Evolutionary conservation across 106 monocot genomes (phyloP), one percentile per base, ranked within the genome.

Genomic region (Phalaenopsis equestris): DNA sequence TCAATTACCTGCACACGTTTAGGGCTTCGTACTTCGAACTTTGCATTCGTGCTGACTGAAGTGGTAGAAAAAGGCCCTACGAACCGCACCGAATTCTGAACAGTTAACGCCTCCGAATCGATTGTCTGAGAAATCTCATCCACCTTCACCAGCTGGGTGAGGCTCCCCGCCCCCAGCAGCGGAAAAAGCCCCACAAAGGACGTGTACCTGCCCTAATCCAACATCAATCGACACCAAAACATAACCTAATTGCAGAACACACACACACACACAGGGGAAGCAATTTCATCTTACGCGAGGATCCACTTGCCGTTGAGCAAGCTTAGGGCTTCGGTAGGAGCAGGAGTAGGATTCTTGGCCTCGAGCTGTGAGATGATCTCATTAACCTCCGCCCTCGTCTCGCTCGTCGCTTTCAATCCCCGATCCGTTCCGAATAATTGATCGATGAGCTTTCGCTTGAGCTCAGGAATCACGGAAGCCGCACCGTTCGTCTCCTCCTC

Each of bases 271-370:
- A 48, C 43, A 41, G 55, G 37, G 52, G 14, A 23, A 6, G 38
- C 0, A 6, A 7, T 56, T 41, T 5, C 41, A 24, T 73, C 91
- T 85, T 80, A 97, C 96, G 92, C 81, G 46, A 97, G 90, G 82
- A 92, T 94, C 96, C 96, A 97, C 76, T 97, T 97, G 56, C 96
- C 96, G 73, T 94, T 88, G 70, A 97, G 94, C 42, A 94, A 86
- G 18, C 67, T 42, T 4, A 94, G 89, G 65, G 90, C 87, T 45
- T 97, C 92, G 23, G 91, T 89, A 4, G 96, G 96, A 12, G 88
- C 91, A 1, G 93, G 91, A 11, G 82, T 96, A 9, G 96, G 96
- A 48, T 96, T 96, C 52, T 39, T 75, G 19, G 89, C 87, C 86
- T 96, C 96, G 38, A 96, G 85, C 83, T 92, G 96, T 43, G 84